Base-by-base conservation (phyloP, 441 rosid genomes). In the Brassica balearica region DNA sequence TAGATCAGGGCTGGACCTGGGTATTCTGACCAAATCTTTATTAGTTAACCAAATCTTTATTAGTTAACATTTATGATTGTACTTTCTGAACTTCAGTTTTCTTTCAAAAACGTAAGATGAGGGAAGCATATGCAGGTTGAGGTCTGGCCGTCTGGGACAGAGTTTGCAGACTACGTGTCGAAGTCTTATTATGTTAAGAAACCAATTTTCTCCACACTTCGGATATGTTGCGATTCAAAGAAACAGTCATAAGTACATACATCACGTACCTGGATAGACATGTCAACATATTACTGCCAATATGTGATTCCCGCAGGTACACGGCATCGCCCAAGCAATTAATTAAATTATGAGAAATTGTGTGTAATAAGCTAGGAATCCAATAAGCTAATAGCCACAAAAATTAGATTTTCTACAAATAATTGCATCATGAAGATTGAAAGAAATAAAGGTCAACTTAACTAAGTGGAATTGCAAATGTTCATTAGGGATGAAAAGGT, bases 31-130 rank as follows among this genome's bases (percentile, higher is more conserved):
- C 34, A 29, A 29, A 29, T 29, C 34, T 29, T 29, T 29, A 29
- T 29, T 29, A 29, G 34, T 29, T 29, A 29, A 38, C 46, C 46
- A 38, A 38, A 41, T 10, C 11, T 7, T 36, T 11, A 63, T 62
- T 36, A 51, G 12, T 69, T 36, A 66, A 22, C 59, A 41, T 43
- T 17, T 75, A 46, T 8, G 59, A 29, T 19, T 19, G 38, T 59
- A 12, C 34, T 59, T 67, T 38, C 2, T 0, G 4, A 75, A 34
- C 36, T 56, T 22, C 34, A 23, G 17, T 59, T 66, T 34, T 41
- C 53, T 51, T 68, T 53, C 75, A 62, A 15, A 67, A 67, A 68
- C 74, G 71, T 73, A 79, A 73, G 78, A 51, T 73, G 82, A 73
- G 69, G 74, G 53, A 78, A 73, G 64, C 73, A 60, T 61, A 73